These are phyloP conservation scores for Aquilaria agallochum DNA, from an alignment of 441 rosid species.

Conservation along the genomic window DNA sequence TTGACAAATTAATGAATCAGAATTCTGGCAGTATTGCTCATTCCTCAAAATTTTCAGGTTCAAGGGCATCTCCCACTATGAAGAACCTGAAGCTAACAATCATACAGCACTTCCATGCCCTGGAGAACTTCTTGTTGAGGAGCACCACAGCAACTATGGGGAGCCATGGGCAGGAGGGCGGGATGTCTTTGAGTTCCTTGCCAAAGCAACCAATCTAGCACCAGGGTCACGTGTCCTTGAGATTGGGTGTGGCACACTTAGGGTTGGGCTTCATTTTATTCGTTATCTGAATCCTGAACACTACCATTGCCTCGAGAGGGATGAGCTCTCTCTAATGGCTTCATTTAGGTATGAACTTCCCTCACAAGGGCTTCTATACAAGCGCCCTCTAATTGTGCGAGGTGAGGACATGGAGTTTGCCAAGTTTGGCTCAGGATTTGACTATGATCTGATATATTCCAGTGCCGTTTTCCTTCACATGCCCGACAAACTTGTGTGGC, in stretches of 20 bases:
- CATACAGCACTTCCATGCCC: slow-evolving; percentile 87
- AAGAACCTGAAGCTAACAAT: slow-evolving; percentile 58
- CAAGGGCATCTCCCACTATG: slow-evolving; percentile 94
- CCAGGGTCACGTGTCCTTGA: slow-evolving; percentile 73
- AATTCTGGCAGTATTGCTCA: no score
- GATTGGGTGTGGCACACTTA: slow-evolving; percentile 95
- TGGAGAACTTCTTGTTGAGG: slow-evolving; percentile 92
- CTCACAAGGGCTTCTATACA: slow-evolving; percentile 81
- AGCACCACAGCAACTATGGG: slow-evolving; percentile 96
- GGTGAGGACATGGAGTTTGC: slow-evolving; percentile 94
- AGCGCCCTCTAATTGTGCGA: slow-evolving; percentile 72
- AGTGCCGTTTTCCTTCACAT: slow-evolving; percentile 98
- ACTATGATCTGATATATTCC: slow-evolving; percentile 83
- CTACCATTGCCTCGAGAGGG: slow-evolving; percentile 89
- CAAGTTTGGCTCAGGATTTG: slow-evolving; percentile 52
- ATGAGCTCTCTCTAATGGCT: slow-evolving; percentile 93
- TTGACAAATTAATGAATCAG: no score
- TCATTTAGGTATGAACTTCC: slow-evolving; percentile 95
- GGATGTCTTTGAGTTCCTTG: slow-evolving; percentile 90
- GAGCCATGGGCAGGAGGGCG: slow-evolving; percentile 99
- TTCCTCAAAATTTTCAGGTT: slow-evolving; percentile 36
- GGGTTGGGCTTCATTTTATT: slow-evolving; percentile 92
- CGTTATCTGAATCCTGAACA: slow-evolving; percentile 54
- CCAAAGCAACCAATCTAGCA: slow-evolving; percentile 50
- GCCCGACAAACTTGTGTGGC: slow-evolving; percentile 96